Conservation (phyloP, 2,329 filamentous ascomycete species). For the Pestalotiopsis sp. region DNA sequence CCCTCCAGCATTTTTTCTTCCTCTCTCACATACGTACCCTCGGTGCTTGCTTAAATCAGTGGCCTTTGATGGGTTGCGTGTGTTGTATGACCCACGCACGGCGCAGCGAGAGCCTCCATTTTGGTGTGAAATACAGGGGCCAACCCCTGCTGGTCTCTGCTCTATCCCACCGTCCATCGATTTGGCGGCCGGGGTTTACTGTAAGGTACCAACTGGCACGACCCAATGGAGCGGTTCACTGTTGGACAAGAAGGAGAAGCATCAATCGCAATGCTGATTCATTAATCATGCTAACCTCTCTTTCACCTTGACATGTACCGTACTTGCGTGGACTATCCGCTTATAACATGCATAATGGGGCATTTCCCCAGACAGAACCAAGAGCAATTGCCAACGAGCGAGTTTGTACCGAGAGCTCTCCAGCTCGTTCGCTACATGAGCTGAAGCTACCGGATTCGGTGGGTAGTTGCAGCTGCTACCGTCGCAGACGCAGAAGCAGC, state of each 20-base stretch:
- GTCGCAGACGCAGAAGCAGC: neutral
- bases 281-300: too few species aligned
- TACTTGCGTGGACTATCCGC: neutral
- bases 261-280: neutral
- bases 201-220: neutral
- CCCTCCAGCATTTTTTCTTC: neutral
- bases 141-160: neutral
- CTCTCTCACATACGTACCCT: neutral
- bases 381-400: neutral
- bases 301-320: too few species aligned
- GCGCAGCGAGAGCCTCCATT: conserved; percentile 21
- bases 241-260: neutral
- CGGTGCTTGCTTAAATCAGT: neutral
- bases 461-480: neutral
- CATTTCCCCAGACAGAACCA: neutral
- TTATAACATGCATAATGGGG: neutral
- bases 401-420: neutral
- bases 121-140: conserved; percentile 26
- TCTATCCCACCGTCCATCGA: neutral
- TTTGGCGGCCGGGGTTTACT: neutral
- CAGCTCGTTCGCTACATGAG: neutral
- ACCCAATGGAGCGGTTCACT: neutral
- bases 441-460: neutral
- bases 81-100: conserved; percentile 19
- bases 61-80: conserved; percentile 8